Percentiles rank a stretch among this genome's conserved stretches.
These are phyloP conservation scores for Pontederia crassipes DNA, from an alignment of 176 grass and related monocot species.

Conservation along the genomic window DNA sequence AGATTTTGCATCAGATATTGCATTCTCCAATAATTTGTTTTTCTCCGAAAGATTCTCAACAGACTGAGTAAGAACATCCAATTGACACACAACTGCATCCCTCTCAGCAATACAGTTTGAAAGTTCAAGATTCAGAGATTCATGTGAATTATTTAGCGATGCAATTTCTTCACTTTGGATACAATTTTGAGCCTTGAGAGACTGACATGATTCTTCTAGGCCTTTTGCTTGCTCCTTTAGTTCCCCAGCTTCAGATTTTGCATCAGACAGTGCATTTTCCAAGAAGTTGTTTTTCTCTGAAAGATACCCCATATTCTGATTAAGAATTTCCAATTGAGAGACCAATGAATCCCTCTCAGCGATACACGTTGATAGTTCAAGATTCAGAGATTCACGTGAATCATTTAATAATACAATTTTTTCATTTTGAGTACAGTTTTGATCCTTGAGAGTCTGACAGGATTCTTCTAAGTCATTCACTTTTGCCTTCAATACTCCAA, in stretches of 20 bases:
- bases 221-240: conserved; percentile 15
- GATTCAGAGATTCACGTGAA: conserved; percentile 29
- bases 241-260: conserved; percentile 16
- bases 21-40: too few relatives aligned
- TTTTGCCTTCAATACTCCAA: conserved; percentile 27
- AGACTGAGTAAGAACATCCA: too few relatives aligned
- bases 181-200: background rate
- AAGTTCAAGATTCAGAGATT: too few relatives aligned
- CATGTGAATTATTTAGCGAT: too few relatives aligned
- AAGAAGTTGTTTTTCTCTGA: conserved; percentile 21
- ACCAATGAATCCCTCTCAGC: conserved; percentile 18
- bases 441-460: conserved; percentile 2
- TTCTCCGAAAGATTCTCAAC: too few relatives aligned
- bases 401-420: conserved; percentile 34
- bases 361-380: conserved; percentile 9
- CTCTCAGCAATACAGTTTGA: too few relatives aligned
- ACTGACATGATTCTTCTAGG: background rate
- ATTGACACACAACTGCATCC: too few relatives aligned
- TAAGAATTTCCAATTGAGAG: conserved; percentile 3
- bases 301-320: conserved; percentile 7
- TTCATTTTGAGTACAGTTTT: conserved; percentile 23
- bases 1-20: too few relatives aligned
- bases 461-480: conserved; percentile 5
- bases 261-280: conserved; percentile 22
- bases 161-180: background rate